phyloP scores from a whole-genome alignment of 192 early-diverging fungal species.

The Coemansia sp. region DNA sequence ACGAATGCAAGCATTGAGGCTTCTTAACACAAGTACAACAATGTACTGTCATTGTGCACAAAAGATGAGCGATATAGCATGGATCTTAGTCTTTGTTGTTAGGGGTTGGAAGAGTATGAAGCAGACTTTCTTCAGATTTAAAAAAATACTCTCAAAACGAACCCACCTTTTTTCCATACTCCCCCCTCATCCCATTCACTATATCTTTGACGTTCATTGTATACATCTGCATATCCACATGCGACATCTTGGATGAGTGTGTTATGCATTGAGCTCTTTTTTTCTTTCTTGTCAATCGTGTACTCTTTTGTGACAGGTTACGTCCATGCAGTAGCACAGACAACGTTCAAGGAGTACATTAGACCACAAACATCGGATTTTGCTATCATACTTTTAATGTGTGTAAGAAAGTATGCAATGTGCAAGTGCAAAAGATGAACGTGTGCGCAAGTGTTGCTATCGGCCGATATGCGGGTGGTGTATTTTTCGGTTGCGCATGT shows the following conservation, averaged over 20 bases:
- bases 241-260: neutral
- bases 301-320: neutral
- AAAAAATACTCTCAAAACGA: neutral
- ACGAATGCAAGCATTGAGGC: constrained; percentile 1
- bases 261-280: constrained; percentile 9
- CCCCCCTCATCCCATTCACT: constrained; percentile 11
- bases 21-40: neutral
- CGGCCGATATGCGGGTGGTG: neutral
- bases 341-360: neutral
- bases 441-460: neutral
- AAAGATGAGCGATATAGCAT: neutral
- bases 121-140: neutral
- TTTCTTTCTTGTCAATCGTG: constrained; percentile 11
- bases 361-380: neutral
- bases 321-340: neutral
- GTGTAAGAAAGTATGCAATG: neutral
- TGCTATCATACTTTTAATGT: no score
- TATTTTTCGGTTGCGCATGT: neutral
- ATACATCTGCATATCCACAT: neutral
- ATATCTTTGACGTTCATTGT: constrained; percentile 1
- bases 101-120: neutral
- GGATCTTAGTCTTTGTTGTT: neutral
- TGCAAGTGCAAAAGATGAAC: neutral
- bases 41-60: neutral
- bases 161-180: no score